Evolutionary conservation across 805 yeast species (phyloP).

Genomic region (Myxozyma melibiosi): DNA sequence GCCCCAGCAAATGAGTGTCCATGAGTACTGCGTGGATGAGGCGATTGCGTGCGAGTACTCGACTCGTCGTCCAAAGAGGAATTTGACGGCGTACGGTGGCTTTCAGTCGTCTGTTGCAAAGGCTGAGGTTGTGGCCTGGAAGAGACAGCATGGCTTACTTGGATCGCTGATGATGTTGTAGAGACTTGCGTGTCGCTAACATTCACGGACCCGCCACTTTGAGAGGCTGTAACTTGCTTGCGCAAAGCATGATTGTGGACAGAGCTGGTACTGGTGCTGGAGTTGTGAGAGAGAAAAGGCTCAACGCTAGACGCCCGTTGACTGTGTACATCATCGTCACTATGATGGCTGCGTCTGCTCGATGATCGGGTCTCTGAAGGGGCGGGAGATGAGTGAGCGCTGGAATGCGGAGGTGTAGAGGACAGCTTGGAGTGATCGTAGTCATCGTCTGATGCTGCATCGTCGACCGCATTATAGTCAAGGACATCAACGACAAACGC

Average conservation of each 20-base stretch:
- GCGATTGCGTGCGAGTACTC: slow-evolving; percentile 8
- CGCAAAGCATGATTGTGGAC: neutral
- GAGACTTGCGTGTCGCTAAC: neutral
- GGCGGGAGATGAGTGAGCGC: slow-evolving; percentile 19
- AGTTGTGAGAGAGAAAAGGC: neutral
- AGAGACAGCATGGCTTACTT: neutral
- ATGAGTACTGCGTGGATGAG: slow-evolving; percentile 9
- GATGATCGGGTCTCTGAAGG: slow-evolving; percentile 1
- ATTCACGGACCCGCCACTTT: neutral
- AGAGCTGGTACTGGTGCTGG: neutral
- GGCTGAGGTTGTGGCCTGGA: slow-evolving; percentile 27
- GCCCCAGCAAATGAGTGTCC: slow-evolving; percentile 1
- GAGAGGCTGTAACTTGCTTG: neutral
- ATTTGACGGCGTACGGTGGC: neutral
- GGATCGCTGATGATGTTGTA: neutral
- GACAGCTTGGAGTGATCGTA: neutral
- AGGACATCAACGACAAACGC: slow-evolving; percentile 63
- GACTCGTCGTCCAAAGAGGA: slow-evolving; percentile 1
- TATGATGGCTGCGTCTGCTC: neutral
- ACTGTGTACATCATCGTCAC: neutral
- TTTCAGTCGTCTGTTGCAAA: slow-evolving; percentile 7
- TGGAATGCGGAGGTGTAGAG: neutral
- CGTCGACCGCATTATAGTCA: neutral
- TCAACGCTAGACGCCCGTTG: slow-evolving; percentile 1
- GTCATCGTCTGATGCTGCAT: slow-evolving; percentile 13